Evolutionary conservation across 192 early-diverging fungal species (phyloP).

Genomic region (Coemansia biformis): DNA sequence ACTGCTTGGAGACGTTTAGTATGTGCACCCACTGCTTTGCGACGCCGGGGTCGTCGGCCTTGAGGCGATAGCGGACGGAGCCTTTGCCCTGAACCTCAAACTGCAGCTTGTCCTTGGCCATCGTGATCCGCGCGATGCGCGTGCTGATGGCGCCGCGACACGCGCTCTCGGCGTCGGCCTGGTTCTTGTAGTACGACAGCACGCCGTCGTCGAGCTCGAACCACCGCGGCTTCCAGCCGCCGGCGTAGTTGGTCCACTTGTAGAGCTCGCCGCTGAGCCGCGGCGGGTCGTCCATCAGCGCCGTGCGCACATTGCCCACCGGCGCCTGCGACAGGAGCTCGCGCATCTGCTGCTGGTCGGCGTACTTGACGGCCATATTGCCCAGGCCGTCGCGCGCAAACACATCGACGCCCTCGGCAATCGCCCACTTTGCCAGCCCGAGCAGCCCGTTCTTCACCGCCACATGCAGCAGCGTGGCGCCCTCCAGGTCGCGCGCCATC

Average conservation of each 20-base stretch:
- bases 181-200: slow-evolving; percentile 77
- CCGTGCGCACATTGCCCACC: slow-evolving; percentile 47
- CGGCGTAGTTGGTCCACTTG: slow-evolving; percentile 86
- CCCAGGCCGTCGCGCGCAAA: slow-evolving; percentile 63
- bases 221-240: slow-evolving; percentile 74
- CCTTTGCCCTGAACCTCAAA: slow-evolving; percentile 80
- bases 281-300: slow-evolving; percentile 56
- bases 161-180: slow-evolving; percentile 67
- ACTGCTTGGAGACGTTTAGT: slow-evolving; percentile 72
- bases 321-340: slow-evolving; percentile 54
- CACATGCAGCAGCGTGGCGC: slow-evolving; percentile 65
- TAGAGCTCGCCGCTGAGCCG: slow-evolving; percentile 51
- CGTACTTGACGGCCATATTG: slow-evolving; percentile 44
- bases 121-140: slow-evolving; percentile 59
- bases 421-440: slow-evolving; percentile 63
- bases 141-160: slow-evolving; percentile 78
- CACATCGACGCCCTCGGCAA: slow-evolving; percentile 71
- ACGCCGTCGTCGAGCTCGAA: slow-evolving; percentile 77
- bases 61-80: slow-evolving; percentile 64
- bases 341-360: slow-evolving; percentile 49
- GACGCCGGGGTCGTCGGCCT: slow-evolving; percentile 59
- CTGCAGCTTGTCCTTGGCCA: slow-evolving; percentile 63
- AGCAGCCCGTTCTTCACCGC: slow-evolving; percentile 59
- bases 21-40: slow-evolving; percentile 81
- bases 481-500: slow-evolving; percentile 60